Evolutionary conservation across 2,329 filamentous ascomycete species (phyloP).

Genomic region (Talaromyces sp.): DNA sequence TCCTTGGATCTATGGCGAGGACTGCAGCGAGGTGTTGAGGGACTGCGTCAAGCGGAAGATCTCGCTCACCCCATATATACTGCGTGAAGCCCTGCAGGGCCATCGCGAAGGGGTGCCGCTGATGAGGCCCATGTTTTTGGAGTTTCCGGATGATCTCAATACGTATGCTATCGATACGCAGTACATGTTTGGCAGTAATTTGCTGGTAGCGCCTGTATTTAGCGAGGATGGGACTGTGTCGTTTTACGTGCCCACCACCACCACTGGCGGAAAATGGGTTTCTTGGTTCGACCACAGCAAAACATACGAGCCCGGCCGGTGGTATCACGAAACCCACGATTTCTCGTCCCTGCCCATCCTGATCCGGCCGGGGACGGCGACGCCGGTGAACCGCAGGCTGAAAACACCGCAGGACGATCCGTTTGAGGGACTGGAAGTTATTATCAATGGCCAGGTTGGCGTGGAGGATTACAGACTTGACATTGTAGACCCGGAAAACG

Average conservation of each 20-base stretch:
- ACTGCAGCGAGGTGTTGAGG: slow-evolving; percentile 54
- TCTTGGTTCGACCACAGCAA: slow-evolving; percentile 43
- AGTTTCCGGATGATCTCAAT: slow-evolving; percentile 67
- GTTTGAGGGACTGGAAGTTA: slow-evolving; percentile 6
- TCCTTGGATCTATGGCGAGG: slow-evolving; percentile 66
- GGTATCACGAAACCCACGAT: slow-evolving; percentile 56
- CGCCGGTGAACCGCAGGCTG: slow-evolving; percentile 3
- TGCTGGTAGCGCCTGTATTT: slow-evolving; percentile 62
- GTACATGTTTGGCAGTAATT: slow-evolving; percentile 64
- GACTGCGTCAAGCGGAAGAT: slow-evolving; percentile 51
- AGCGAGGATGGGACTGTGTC: slow-evolving; percentile 58
- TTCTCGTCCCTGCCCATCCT: slow-evolving; percentile 57
- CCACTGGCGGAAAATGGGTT: slow-evolving; percentile 41
- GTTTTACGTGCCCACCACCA: slow-evolving; percentile 55
- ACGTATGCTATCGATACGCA: slow-evolving; percentile 64
- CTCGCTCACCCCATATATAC: slow-evolving; percentile 54
- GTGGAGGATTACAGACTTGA: neutral
- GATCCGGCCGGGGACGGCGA: slow-evolving; percentile 43
- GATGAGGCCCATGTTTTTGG: slow-evolving; percentile 61
- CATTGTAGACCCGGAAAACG: slow-evolving; percentile 5
- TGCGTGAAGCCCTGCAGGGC: slow-evolving; percentile 47
- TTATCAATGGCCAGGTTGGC: slow-evolving; percentile 1
- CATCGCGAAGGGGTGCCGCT: slow-evolving; percentile 54
- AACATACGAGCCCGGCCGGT: slow-evolving; percentile 38
- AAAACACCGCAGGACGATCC: slow-evolving; percentile 6